phyloP scores from a whole-genome alignment of 805 yeast genomes.

The Ogataea henricii region DNA sequence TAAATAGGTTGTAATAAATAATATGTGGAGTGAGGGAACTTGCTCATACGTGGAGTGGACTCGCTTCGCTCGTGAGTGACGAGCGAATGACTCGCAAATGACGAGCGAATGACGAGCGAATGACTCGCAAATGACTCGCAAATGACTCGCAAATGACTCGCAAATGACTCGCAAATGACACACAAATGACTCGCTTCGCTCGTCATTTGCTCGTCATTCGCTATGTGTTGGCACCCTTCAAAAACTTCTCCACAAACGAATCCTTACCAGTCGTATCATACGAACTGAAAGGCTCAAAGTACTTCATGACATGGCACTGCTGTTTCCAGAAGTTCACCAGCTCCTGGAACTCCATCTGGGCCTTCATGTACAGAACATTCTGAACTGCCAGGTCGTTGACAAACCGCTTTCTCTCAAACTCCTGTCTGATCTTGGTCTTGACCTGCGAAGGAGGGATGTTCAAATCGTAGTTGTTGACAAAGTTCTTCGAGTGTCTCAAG shows the following conservation, averaged over 20 bases:
- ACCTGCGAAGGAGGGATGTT: constrained; percentile 78
- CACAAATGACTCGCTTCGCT: background rate
- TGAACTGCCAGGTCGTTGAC: constrained; percentile 65
- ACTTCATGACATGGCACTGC: constrained; percentile 79
- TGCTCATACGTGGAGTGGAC: too few relatives aligned
- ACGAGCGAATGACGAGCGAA: background rate
- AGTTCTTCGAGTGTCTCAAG: constrained; percentile 54
- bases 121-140: background rate
- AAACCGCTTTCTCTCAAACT: constrained; percentile 81
- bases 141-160: background rate
- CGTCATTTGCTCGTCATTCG: too few relatives aligned
- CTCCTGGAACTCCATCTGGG: constrained; percentile 90
- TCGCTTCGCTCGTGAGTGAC: too few relatives aligned
- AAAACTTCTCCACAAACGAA: constrained; percentile 71
- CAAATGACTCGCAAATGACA: background rate
- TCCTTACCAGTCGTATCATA: constrained; percentile 58
- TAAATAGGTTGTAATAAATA: constrained; percentile 10
- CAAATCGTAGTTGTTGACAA: constrained; percentile 65
- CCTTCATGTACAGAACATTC: constrained; percentile 75
- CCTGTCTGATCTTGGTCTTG: constrained; percentile 84
- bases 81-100: background rate
- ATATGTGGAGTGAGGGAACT: too few relatives aligned
- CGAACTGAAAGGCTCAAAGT: constrained; percentile 66
- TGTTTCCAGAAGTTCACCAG: constrained; percentile 89
- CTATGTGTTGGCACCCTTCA: constrained; percentile 59